These are phyloP conservation scores for Ceratobasidium sp. DNA, from an alignment of 1,284 basidiomycete species.

Conservation along the genomic window DNA sequence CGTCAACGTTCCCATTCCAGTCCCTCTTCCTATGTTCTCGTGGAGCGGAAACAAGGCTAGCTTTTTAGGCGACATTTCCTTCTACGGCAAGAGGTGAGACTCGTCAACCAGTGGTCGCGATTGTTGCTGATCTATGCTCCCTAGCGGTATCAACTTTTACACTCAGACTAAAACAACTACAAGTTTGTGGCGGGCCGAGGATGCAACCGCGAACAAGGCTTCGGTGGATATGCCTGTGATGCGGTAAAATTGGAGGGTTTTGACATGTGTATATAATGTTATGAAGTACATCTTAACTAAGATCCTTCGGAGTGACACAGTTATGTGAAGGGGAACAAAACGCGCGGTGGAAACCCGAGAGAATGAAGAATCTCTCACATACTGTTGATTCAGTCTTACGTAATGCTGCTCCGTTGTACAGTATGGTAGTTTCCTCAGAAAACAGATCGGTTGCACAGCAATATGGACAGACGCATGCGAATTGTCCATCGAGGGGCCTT, in stretches of 20 bases:
- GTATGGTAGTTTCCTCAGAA: too few relatives aligned
- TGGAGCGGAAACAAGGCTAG: conserved; percentile 93
- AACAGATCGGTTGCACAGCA: too few relatives aligned
- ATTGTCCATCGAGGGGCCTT: too few relatives aligned
- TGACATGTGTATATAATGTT: too few relatives aligned
- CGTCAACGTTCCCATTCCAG: conserved; percentile 92
- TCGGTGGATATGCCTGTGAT: conserved; percentile 86
- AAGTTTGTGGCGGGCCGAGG: conserved; percentile 81
- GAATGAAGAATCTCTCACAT: background rate
- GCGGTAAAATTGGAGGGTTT: conserved; percentile 39
- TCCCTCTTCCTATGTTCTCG: conserved; percentile 89
- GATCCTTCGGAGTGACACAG: too few relatives aligned
- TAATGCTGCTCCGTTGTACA: too few relatives aligned
- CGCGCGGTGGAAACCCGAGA: conserved; percentile 96
- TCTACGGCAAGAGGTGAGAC: conserved; percentile 82
- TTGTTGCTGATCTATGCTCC: conserved; percentile 4
- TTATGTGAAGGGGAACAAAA: conserved; percentile 79
- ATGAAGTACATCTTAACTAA: too few relatives aligned
- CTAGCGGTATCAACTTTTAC: conserved; percentile 85
- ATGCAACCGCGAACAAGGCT: conserved; percentile 77
- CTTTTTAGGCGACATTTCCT: conserved; percentile 85
- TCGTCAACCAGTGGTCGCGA: background rate
- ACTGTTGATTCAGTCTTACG: too few relatives aligned
- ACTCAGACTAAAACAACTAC: conserved; percentile 91
- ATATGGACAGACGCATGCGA: too few relatives aligned